Evolutionary conservation across 768 basidiomycete genomes (phyloP), one percentile per base, ranked within the genome.

Genomic region (Lepiota venenata): DNA sequence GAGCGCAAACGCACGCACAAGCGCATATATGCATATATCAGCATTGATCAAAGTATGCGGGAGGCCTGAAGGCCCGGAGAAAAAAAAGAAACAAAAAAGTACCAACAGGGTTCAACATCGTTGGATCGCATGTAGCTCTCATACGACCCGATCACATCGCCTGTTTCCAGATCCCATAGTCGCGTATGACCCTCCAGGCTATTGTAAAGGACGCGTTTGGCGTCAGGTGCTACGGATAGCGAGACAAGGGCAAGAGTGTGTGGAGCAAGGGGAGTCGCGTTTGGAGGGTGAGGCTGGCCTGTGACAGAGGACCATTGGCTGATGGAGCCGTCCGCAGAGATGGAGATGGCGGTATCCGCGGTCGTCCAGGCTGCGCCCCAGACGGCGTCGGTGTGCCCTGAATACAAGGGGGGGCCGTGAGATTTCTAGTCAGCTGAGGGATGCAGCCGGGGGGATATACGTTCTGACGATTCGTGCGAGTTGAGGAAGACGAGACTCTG

Each of bases 171-270:
- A 64, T 94, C 85, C 80, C 87, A 87, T 21, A 95, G 70, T 44
- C 72, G 78, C 0, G 91, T 92, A 25, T 87, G 79, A 1, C 94
- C 94, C 62, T 96, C 93, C 16, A 95, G 74, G 51, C 87, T 87
- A 62, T 93, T 93, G 61, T 85, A 88, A 42, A 97, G 67, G 0
- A 83, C 91, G 27, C 70, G 72, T 44, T 71, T 74, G 7, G 91
- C 94, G 45, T 83, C 76, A 0, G 80, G 76, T 16, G 85, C 79
- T 7, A 82, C 82, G 15, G 90, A 91, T 32, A 96, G 70, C 4
- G 92, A 92, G 15, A 91, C 82, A 59, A 93, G 82, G 2, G 90
- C 93, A 16, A 96, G 84, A 6, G 91, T 84, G 70, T 96, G 91
- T n/a, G 87, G 76, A 36, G 82, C 70, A 15, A 84, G 82, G 32